Evolutionary conservation across 1,284 basidiomycete genomes (phyloP), one percentile per base, ranked within the genome.

Genomic region (Phellopilus nigrolimitatus): DNA sequence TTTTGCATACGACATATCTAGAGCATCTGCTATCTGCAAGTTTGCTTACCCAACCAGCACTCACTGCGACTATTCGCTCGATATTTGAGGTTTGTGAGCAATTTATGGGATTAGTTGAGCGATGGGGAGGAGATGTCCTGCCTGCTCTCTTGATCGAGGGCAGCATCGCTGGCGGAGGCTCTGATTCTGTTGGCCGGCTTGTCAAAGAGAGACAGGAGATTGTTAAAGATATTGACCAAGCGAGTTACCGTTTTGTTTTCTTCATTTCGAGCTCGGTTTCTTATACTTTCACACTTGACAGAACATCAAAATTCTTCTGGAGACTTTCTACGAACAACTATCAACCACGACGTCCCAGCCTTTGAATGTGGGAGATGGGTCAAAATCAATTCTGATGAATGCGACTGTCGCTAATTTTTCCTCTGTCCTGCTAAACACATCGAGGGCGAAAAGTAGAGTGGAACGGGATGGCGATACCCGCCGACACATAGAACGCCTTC

Each of bases 81-180:
- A 82, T 94, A 49, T 72, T 95, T 46, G 88, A 91, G 57, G 73
- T 84, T 2, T 95, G 91, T 64, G 88, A 90, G 62, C 76, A 82
- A 6, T 91, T 95, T 61, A 86, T 85, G 12, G 88, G 82, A 6
- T 79, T 90, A 53, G 79, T 94, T 0, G 91, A 94, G 66, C 71
- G 91, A 42, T 95, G 92, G 92, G 89, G 89, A n/a, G 92, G 91
- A 0, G 91, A 95, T 62, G 80, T 95, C 2, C 70, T 95, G 1
- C 92, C 92, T 8, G 88, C 85, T 0, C 71, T 94, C 37, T 68
- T 94, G 34, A 83, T 82, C 56, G 91, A 92, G 60, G 88, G 87
- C 21, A 88, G 84, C 60, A 63, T 87, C 42, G 71, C 72, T 3
- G 62, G 62, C 3, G 76, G 76, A 12, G 77, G 71, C 2, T 71